Base-by-base conservation (phyloP, 306 rosid species). In the Luffa acutangula region DNA sequence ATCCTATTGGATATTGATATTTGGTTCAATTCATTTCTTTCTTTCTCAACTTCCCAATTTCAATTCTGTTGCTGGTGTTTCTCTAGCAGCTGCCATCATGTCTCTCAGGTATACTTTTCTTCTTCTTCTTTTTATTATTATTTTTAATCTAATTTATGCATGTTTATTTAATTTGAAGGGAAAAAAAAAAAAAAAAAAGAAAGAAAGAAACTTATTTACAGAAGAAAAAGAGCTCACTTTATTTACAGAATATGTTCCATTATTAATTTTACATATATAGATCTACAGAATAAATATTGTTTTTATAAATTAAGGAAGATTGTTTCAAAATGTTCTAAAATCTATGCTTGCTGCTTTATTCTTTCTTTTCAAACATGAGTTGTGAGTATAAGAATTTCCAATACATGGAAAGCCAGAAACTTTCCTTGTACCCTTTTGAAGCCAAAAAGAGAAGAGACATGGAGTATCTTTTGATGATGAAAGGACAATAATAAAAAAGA, bases 41-140 rank as follows among this genome's bases (percentile, higher is more conserved):
- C 94, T 94, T 33, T 94, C 97, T 78, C 97, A 92, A 90, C 97
- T 94, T 78, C 98, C 98, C 15, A 91, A 94, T 78, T 94, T 94
- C 84, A 91, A 94, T 62, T 92, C 98, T 48, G 98, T 94, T 51
- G 97, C 98, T 2, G 93, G 90, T 4, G 92, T 94, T 85, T 94
- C 98, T 4, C 84, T 94, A n/a, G 98, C 95, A 20, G 98, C 98
- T 18, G 98, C 98, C 60, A 74, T 92, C 46, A 92, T 94, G 98
- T 92, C 98, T 14, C 85, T 94, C 8, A 86, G 98, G 98, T 90
- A 83, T 90, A 83, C 37, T 52, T 12, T 33, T 7, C 20, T 43
- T 53, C 42, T 57, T 9, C 18, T 4, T 53, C 39, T 18, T 65
- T 25, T 25, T 25, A 25, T 79, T 65, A 18, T 10, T 48, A 9